Evolutionary conservation across 1,284 basidiomycete species (phyloP).

Genomic region (Apiotrichum akiyoshidainum): DNA sequence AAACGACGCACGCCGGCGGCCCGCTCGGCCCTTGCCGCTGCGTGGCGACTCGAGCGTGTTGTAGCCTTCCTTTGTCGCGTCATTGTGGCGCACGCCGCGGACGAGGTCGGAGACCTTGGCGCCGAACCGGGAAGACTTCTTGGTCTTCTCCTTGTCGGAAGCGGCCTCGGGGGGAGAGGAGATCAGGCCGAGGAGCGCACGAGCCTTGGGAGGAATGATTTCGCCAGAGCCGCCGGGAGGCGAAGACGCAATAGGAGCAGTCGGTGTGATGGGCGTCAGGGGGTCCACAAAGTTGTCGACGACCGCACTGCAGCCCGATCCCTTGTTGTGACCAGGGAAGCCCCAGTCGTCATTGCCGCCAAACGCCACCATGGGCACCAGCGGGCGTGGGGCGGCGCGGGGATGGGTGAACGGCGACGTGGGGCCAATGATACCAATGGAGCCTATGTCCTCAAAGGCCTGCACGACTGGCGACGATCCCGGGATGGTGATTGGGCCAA

Average conservation of each 20-base stretch:
- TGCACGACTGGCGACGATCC: neutral
- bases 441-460: conserved; percentile 3
- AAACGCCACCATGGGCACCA: neutral
- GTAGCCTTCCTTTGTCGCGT: no score
- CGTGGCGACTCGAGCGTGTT: no score
- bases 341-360: neutral
- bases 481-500: neutral
- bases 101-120: no score
- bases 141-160: neutral
- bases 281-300: neutral
- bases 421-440: neutral
- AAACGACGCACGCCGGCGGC: no score
- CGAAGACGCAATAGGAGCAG: neutral
- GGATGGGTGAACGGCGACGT: conserved; percentile 2
- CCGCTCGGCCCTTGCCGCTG: no score
- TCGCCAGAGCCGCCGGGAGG: neutral
- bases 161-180: neutral
- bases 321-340: neutral
- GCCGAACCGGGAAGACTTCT: neutral
- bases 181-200: neutral
- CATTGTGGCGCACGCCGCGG: no score
- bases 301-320: no score
- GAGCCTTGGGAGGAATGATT: neutral
- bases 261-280: neutral
- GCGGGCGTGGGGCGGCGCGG: neutral